Percentiles rank a stretch among this genome's conserved stretches.
phyloP scores from a whole-genome alignment of 345 rosid species.

The Brassica nigra region DNA sequence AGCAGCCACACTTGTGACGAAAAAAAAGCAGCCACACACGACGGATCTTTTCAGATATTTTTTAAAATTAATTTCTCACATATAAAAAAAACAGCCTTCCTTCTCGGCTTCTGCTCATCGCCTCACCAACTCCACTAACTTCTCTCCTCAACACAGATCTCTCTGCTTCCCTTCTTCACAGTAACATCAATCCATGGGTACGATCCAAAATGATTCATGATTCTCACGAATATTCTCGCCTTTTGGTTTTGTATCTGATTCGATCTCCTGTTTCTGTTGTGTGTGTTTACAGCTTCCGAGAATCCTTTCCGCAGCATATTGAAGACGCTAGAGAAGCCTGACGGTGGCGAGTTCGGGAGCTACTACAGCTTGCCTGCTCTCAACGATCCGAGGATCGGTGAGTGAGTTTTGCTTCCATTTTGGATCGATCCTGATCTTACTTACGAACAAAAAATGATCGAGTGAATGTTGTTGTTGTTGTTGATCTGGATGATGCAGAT shows the following conservation, averaged over 20 bases:
- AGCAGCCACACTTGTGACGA: conserved; percentile 18
- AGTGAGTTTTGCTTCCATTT: not conserved
- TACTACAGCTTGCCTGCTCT: conserved; percentile 91
- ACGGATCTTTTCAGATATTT: not conserved
- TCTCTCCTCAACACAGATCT: conserved; percentile 8
- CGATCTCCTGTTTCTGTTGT: conserved; percentile 22
- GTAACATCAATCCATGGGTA: conserved; percentile 25
- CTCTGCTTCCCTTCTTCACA: conserved; percentile 2
- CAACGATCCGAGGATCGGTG: conserved; percentile 96
- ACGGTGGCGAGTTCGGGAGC: conserved; percentile 93
- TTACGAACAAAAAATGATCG: not conserved
- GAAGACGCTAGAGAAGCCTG: conserved; percentile 69
- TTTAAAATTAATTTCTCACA: not conserved
- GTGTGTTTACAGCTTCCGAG: conserved; percentile 67
- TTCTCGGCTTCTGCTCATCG: not conserved
- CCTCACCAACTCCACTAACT: conserved; percentile 22
- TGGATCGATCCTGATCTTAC: not conserved
- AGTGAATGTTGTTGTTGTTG: conserved; percentile 12
- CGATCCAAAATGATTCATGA: not conserved
- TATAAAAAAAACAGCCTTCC: not conserved
- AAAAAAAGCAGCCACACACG: too few relatives aligned
- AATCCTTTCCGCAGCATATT: conserved; percentile 53
- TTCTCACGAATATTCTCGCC: not conserved
- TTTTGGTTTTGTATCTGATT: conserved; percentile 1
- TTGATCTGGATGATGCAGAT: conserved; percentile 51